Conservation (phyloP, 306 rosid genomes). For the Bauhinia variegata region DNA sequence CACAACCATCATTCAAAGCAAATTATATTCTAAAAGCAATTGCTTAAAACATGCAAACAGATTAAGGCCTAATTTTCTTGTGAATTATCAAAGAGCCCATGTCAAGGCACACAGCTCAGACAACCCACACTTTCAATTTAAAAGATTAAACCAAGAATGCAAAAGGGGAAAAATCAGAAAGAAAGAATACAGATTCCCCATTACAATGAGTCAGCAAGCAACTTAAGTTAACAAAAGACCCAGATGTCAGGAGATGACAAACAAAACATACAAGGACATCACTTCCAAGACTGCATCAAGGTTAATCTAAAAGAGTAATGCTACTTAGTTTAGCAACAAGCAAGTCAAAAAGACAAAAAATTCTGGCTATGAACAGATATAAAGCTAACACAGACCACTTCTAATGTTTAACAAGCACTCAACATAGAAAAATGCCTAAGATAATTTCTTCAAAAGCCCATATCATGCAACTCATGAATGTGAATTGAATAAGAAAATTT, state of each 20-base stretch:
- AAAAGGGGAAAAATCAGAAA: background rate
- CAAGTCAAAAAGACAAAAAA: too few relatives aligned
- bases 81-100: slow-evolving; percentile 12
- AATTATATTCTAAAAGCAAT: slow-evolving; percentile 26
- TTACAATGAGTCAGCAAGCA: background rate
- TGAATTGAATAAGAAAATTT: slow-evolving; percentile 4
- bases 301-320: background rate
- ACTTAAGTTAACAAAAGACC: background rate
- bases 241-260: background rate
- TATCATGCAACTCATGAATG: background rate
- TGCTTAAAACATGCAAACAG: slow-evolving; percentile 17
- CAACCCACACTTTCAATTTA: background rate
- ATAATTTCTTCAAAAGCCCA: background rate
- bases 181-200: background rate
- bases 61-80: slow-evolving; percentile 26
- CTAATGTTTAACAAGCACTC: background rate
- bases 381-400: background rate
- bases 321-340: too few relatives aligned
- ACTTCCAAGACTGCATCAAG: slow-evolving; percentile 1
- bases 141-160: slow-evolving; percentile 4
- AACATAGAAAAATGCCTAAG: background rate
- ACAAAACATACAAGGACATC: background rate
- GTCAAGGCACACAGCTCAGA: background rate
- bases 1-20: slow-evolving; percentile 49
- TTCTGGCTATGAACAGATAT: too few relatives aligned